Percentiles rank a stretch among this genome's conserved stretches.
phyloP scores from a whole-genome alignment of 169 alveolate species.

The Perkinsus chesapeaki region DNA sequence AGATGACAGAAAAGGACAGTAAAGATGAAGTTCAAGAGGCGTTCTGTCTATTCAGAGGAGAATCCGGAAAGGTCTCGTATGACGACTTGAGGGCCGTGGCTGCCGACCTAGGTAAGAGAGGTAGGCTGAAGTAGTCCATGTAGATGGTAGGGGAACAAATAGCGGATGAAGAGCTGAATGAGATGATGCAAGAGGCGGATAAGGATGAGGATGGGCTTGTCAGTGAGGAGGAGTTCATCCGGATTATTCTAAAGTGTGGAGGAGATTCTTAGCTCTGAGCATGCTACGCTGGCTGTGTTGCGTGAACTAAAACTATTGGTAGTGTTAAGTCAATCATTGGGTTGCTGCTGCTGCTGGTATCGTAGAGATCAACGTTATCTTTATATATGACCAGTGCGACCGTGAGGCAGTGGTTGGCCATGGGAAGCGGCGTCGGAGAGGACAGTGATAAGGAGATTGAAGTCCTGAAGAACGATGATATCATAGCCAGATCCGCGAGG shows the following conservation, averaged over 20 bases:
- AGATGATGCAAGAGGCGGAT: constrained; percentile 94
- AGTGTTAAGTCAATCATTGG: too few relatives aligned
- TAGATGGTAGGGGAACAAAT: constrained; percentile 73
- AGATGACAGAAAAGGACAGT: constrained; percentile 32
- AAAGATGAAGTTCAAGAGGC: constrained; percentile 27
- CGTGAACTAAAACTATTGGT: too few relatives aligned
- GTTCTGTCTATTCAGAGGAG: constrained; percentile 19
- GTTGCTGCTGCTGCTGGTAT: too few relatives aligned
- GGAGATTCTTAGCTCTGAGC: background rate
- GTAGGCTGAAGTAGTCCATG: too few relatives aligned
- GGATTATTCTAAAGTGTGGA: constrained; percentile 39
- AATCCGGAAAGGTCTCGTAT: constrained; percentile 21
- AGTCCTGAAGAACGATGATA: background rate
- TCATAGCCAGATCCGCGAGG: background rate
- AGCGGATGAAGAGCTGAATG: constrained; percentile 87
- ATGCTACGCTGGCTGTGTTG: background rate
- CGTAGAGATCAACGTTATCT: background rate
- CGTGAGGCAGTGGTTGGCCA: background rate
- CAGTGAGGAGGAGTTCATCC: constrained; percentile 86
- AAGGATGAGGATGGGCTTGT: constrained; percentile 93
- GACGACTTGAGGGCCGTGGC: constrained; percentile 85
- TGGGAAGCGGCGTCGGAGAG: background rate
- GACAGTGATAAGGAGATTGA: background rate
- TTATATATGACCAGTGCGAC: background rate
- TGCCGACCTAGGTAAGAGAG: constrained; percentile 60